Evolutionary conservation across 352 stramenopile species (phyloP), one percentile per base, ranked within the genome.

Genomic region (Phytophthora rubi): DNA sequence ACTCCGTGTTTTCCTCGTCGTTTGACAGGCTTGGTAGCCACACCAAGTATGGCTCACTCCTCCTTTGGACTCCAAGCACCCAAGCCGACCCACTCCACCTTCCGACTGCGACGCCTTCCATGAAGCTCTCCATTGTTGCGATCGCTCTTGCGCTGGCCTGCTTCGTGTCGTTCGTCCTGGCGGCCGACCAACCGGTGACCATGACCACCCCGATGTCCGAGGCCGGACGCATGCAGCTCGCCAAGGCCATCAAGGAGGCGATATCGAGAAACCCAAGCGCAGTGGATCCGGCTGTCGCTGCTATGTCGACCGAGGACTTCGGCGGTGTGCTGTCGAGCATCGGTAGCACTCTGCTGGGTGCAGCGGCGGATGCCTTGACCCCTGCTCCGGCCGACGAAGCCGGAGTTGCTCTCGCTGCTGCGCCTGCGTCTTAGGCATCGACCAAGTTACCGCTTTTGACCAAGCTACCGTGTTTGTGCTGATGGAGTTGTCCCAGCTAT

Each of bases 191-290:
- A 56, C 52, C 51, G n/a, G n/a, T n/a, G n/a, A n/a, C n/a, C n/a
- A n/a, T n/a, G n/a, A 23, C 6, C 7, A 10, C 44, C 44, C 5
- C 44, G n/a, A 21, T 70, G 1, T 65, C 53, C 5, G 32, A 23
- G 10, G 54, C 15, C 32, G 66, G 65, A 6, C 60, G 53, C 5
- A 51, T 65, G 45, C 9, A 67, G 21, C 61, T 73, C n/a, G 66
- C 66, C 0, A 4, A 70, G 6, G 49, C n/a, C 6, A 70, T 72
- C 42, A 57, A 72, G 13, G 28, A 53, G 3, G 60, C 68, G 57
- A 23, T 64, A 33, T 9, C 28, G 15, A 35, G 13, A 8, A 33
- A 45, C 35, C 21, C 45, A 8, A 16, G 42, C 35, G 15, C 33
- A 1, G 21, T 51, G 44, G 44, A 51, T 26, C 44, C 44, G 44